Percentiles rank a stretch among this genome's conserved stretches.
Evolutionary conservation across 2,329 filamentous ascomycete species (phyloP).

Genomic region (Xylariaceae sp.): DNA sequence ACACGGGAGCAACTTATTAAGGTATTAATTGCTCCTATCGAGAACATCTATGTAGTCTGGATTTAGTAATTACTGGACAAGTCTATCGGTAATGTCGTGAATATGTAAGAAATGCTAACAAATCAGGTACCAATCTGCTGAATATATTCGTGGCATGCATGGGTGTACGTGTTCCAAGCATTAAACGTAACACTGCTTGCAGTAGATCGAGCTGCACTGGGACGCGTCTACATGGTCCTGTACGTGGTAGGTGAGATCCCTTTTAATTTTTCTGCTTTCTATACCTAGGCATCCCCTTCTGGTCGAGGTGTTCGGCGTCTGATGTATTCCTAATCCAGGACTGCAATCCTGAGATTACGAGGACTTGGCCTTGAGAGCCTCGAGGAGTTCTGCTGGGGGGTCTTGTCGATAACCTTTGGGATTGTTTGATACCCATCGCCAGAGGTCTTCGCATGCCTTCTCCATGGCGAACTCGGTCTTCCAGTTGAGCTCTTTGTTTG

Average conservation of each 20-base stretch:
- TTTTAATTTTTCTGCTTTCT: slow-evolving; percentile 3
- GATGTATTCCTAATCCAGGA: neutral
- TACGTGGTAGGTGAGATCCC: neutral
- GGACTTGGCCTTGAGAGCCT: slow-evolving; percentile 48
- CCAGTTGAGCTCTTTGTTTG: slow-evolving; percentile 87
- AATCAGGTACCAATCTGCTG: too few relatives aligned
- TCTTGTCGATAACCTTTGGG: slow-evolving; percentile 90
- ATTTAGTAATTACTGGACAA: too few relatives aligned
- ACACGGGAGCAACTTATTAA: too few relatives aligned
- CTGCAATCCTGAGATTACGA: slow-evolving; percentile 19
- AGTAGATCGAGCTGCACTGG: neutral
- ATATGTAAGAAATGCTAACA: too few relatives aligned
- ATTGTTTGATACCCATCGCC: slow-evolving; percentile 97
- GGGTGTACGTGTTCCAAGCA: neutral
- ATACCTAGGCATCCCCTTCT: slow-evolving; percentile 3
- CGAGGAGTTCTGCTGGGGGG: slow-evolving; percentile 77
- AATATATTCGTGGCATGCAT: neutral
- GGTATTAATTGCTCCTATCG: too few relatives aligned
- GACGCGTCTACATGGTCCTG: neutral
- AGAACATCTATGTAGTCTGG: too few relatives aligned
- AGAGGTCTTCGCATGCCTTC: slow-evolving; percentile 88
- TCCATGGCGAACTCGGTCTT: slow-evolving; percentile 87
- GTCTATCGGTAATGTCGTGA: too few relatives aligned
- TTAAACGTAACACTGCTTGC: neutral
- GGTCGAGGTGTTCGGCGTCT: slow-evolving; percentile 4